phyloP scores from a whole-genome alignment of 1,139 yeast species.

The Spathaspora sp. region DNA sequence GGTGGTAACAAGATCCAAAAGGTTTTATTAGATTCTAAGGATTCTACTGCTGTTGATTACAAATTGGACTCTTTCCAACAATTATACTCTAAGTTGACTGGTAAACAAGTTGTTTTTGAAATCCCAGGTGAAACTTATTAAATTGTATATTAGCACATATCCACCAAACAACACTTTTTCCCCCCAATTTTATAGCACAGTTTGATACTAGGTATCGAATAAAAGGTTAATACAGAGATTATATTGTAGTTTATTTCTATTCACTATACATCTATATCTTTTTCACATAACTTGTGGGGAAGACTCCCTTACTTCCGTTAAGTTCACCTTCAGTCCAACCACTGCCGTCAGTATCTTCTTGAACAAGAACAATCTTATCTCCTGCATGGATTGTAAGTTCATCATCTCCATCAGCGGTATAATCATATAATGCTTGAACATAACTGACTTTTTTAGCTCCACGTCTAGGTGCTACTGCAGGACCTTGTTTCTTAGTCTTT shows the following conservation, averaged over 20 bases:
- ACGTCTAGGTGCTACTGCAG: slow-evolving; percentile 80
- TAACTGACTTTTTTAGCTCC: slow-evolving; percentile 68
- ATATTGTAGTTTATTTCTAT: background rate
- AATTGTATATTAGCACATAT: slow-evolving; percentile 11
- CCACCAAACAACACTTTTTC: background rate
- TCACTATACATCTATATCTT: slow-evolving; percentile 21
- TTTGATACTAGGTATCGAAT: slow-evolving; percentile 1
- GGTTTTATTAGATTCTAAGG: slow-evolving; percentile 98
- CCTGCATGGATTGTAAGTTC: slow-evolving; percentile 75
- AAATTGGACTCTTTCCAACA: slow-evolving; percentile 99
- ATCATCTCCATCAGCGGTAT: slow-evolving; percentile 78
- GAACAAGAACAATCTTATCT: slow-evolving; percentile 64
- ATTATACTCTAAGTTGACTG: slow-evolving; percentile 97
- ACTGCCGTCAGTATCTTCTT: slow-evolving; percentile 76
- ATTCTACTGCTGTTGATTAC: slow-evolving; percentile 95
- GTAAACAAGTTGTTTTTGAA: slow-evolving; percentile 99
- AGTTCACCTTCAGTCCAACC: slow-evolving; percentile 97
- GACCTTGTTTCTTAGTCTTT: slow-evolving; percentile 54
- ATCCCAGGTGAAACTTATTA: slow-evolving; percentile 70
- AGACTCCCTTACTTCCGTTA: slow-evolving; percentile 69
- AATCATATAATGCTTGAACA: slow-evolving; percentile 77
- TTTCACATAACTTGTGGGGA: slow-evolving; percentile 76
- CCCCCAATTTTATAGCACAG: slow-evolving; percentile 1
- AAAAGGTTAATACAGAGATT: slow-evolving; percentile 1
- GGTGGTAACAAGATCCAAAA: slow-evolving; percentile 99